A percentile compares a stretch with the other conserved stretches of the same genome.
These are phyloP conservation scores for Exophiala dermatitidis DNA, from an alignment of 2,329 filamentous ascomycete species.

Conservation along the genomic window DNA sequence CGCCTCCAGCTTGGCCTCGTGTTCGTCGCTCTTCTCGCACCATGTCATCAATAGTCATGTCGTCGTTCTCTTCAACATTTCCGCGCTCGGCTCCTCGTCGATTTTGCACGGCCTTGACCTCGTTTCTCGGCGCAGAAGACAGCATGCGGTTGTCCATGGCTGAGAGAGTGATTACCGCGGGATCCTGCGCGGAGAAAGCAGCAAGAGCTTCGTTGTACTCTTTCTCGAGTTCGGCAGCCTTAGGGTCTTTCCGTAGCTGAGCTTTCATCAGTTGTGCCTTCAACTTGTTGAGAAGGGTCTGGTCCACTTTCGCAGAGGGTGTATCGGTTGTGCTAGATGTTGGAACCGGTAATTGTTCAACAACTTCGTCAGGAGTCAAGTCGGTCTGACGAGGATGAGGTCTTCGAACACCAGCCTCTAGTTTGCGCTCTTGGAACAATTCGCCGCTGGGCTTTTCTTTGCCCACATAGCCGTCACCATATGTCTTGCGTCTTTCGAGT, in stretches of 20 bases:
- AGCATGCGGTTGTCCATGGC: slow-evolving; percentile 87
- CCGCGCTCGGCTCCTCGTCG: slow-evolving; percentile 80
- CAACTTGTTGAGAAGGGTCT: slow-evolving; percentile 76
- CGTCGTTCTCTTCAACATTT: slow-evolving; percentile 79
- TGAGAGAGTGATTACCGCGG: slow-evolving; percentile 69
- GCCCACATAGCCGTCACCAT: slow-evolving; percentile 75
- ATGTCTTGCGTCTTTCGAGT: slow-evolving; percentile 70
- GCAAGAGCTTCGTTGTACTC: slow-evolving; percentile 74
- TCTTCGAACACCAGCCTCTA: slow-evolving; percentile 48
- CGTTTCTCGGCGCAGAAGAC: slow-evolving; percentile 63
- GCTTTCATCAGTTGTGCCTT: slow-evolving; percentile 96
- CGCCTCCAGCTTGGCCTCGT: slow-evolving; percentile 66
- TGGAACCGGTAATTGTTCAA: slow-evolving; percentile 30
- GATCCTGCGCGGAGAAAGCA: slow-evolving; percentile 52
- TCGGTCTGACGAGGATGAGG: slow-evolving; percentile 21
- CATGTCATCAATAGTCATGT: slow-evolving; percentile 97
- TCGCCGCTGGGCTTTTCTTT: slow-evolving; percentile 86
- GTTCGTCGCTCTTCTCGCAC: slow-evolving; percentile 87
- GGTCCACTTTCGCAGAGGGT: slow-evolving; percentile 29
- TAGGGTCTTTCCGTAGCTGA: slow-evolving; percentile 69
- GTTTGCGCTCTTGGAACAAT: slow-evolving; percentile 67
- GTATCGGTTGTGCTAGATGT: slow-evolving; percentile 25
- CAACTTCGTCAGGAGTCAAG: slow-evolving; percentile 31
- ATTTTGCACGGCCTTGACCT: slow-evolving; percentile 70
- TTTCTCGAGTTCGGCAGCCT: slow-evolving; percentile 68